These are phyloP conservation scores for Lactarius pseudohatsudake DNA, from an alignment of 768 basidiomycete species.

Conservation along the genomic window DNA sequence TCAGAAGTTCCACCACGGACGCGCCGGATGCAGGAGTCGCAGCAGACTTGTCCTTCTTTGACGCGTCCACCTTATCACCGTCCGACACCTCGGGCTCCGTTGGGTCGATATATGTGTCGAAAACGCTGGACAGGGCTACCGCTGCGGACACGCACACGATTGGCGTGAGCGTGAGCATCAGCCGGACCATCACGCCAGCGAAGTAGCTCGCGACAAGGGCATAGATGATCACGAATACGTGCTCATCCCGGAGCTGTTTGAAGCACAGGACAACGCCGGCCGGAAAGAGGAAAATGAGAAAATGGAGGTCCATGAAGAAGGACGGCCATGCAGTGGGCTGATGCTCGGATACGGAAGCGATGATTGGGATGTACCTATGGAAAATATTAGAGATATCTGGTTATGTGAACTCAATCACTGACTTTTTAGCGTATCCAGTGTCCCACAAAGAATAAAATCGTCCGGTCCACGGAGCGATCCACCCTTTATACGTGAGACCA, in stretches of 20 bases:
- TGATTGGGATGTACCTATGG: conserved; percentile 88
- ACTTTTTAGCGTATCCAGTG: conserved; percentile 99
- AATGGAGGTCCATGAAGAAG: conserved; percentile 99
- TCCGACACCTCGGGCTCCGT: conserved; percentile 54
- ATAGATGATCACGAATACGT: conserved; percentile 98
- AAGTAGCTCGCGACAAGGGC: conserved; percentile 96
- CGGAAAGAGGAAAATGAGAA: conserved; percentile 97
- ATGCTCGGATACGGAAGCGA: conserved; percentile 98
- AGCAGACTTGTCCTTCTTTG: conserved; percentile 52
- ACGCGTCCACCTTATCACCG: conserved; percentile 38
- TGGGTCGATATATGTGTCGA: conserved; percentile 91
- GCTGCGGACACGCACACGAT: conserved; percentile 94
- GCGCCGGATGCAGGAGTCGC: conserved; percentile 34
- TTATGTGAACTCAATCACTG: conserved; percentile 29
- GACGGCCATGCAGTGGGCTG: conserved; percentile 99
- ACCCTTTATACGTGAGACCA: conserved; percentile 85
- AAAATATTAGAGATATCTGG: conserved; percentile 24
- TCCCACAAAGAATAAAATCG: conserved; percentile 99
- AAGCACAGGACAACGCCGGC: conserved; percentile 95
- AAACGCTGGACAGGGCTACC: conserved; percentile 81
- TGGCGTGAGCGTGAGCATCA: conserved; percentile 96
- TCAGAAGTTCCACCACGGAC: conserved; percentile 28
- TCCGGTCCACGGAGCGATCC: conserved; percentile 99
- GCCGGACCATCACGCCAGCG: conserved; percentile 98
- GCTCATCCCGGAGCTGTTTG: conserved; percentile 92